Percentiles rank a stretch among this genome's conserved stretches.
Evolutionary conservation across 441 rosid species (phyloP).

Genomic region (Arabidopsis hybrid): DNA sequence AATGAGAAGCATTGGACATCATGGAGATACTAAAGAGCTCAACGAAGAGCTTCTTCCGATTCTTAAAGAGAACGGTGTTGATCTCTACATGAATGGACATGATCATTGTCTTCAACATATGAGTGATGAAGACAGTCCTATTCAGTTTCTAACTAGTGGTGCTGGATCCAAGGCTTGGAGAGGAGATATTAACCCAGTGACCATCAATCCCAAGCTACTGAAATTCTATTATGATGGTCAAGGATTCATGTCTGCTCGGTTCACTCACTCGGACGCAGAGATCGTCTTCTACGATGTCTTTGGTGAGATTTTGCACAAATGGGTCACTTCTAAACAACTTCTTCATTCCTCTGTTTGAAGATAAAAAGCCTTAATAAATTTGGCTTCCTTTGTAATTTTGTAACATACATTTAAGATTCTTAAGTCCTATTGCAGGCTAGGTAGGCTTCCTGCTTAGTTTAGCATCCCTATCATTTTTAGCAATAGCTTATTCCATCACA

Average conservation of each 20-base stretch:
- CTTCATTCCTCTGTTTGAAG: conserved; percentile 37
- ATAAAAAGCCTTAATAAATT: background rate
- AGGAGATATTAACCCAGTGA: conserved; percentile 44
- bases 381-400: conserved; percentile 38
- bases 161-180: conserved; percentile 60
- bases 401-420: conserved; percentile 18
- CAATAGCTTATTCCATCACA: conserved; percentile 25
- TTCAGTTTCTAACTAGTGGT: conserved; percentile 54
- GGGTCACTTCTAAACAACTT: conserved; percentile 43
- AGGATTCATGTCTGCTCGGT: conserved; percentile 54
- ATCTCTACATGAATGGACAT: conserved; percentile 76
- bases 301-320: conserved; percentile 48
- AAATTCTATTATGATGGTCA: conserved; percentile 52
- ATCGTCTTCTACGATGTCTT: conserved; percentile 48
- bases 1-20: conserved; percentile 73
- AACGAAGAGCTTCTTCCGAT: conserved; percentile 64
- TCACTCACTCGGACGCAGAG: conserved; percentile 47
- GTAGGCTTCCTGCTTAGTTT: conserved; percentile 47
- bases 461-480: conserved; percentile 32
- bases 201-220: conserved; percentile 40
- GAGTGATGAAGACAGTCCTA: conserved; percentile 51
- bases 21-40: conserved; percentile 72
- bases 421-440: conserved; percentile 48
- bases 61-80: conserved; percentile 57
- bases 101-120: conserved; percentile 75